Evolutionary conservation across 768 basidiomycete genomes (phyloP), one percentile per base, ranked within the genome.

Genomic region (Termitomyces sp.): DNA sequence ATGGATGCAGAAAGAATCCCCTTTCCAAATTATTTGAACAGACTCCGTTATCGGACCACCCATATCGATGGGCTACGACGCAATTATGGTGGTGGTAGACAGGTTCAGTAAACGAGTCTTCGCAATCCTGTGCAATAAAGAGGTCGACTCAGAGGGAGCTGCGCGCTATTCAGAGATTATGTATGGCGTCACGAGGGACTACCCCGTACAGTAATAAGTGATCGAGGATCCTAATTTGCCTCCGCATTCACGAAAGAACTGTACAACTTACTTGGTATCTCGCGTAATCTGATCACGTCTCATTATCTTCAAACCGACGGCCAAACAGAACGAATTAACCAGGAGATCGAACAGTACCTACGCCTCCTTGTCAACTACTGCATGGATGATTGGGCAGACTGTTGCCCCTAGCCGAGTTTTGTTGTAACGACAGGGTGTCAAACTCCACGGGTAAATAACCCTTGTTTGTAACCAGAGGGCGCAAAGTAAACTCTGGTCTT

Each of bases 221-320:
- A 67, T 30, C 1, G 61, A 16, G 66, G 59, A 0, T 57, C 60
- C 0, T 54, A 59, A 42, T 66, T 67, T 27, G 57, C 57, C 0
- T 46, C 64, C 0, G 30, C 43, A 9, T 55, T 59, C 23, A 55
- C 48, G 3, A 47, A 37, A 14, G 55, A 52, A 16, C 45, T 59
- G 1, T 51, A 55, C 21, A 44, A 35, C 14, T 40, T 56, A 17
- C 37, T 59, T 0, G 49, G 59, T 0, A 59, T 56, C 19, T 23
- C 39, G 0, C 16, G 12, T 0, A 47, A 1, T 55, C 53, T 0
- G n/a, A n/a, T n/a, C n/a, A 48, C 59, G 1, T 48, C 27, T 28
- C 27, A 59, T 32, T 44, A 59, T 19, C 42, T 47, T 5, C 58
- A 55, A 37, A 59, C 54, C 2, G 48, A 59, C 34, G 54, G 54